phyloP scores from a whole-genome alignment of 768 basidiomycete species.

The Termitomyces sp. region DNA sequence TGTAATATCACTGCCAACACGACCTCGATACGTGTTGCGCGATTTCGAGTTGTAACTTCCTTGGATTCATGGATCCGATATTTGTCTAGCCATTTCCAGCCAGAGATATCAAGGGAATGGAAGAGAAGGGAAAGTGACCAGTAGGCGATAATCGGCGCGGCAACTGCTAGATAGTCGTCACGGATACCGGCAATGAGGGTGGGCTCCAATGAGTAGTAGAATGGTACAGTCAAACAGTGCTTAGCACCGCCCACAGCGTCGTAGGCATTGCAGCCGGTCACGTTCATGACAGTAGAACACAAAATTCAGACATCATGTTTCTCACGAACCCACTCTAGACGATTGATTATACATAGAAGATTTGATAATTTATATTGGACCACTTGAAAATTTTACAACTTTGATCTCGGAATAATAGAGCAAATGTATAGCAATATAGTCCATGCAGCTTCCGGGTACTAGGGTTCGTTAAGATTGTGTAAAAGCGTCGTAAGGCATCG shows the following conservation, averaged over 20 bases:
- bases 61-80: conserved; percentile 86
- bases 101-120: conserved; percentile 74
- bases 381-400: conserved; percentile 9
- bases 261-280: conserved; percentile 29
- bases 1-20: conserved; percentile 81
- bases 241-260: conserved; percentile 20
- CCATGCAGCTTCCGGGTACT: conserved; percentile 20
- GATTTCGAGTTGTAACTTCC: conserved; percentile 75
- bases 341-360: too few species aligned
- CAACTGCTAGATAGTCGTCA: conserved; percentile 70
- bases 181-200: conserved; percentile 53
- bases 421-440: conserved; percentile 16
- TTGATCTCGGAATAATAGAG: conserved; percentile 12
- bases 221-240: conserved; percentile 38
- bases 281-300: conserved; percentile 27
- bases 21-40: conserved; percentile 69
- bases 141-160: conserved; percentile 77
- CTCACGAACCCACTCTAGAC: conserved; percentile 10
- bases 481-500: conserved; percentile 87
- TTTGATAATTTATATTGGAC: conserved; percentile 10
- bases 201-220: conserved; percentile 49
- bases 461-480: conserved; percentile 81
- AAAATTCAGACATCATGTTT: conserved; percentile 10
- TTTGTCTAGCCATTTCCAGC: conserved; percentile 74
- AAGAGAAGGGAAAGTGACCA: conserved; percentile 83